Evolutionary conservation across 129 eudicot species (phyloP).

Genomic region (Flaveria trinervia): DNA sequence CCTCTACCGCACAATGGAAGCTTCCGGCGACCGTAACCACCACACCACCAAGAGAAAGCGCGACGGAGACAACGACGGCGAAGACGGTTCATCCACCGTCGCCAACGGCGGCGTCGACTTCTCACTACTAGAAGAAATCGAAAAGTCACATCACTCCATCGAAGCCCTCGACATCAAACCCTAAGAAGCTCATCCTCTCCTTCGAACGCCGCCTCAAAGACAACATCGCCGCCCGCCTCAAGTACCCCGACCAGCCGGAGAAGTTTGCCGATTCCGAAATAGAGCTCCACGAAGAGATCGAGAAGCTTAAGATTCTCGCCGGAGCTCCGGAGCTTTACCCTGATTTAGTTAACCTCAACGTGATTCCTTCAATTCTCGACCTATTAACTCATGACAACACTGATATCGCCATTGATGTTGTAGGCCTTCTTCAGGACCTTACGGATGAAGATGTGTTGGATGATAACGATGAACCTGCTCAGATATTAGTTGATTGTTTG

Average conservation of each 20-base stretch:
- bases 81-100: conserved; percentile 13
- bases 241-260: conserved; percentile 88
- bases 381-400: conserved; percentile 80
- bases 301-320: conserved; percentile 86
- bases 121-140: conserved; percentile 66
- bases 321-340: conserved; percentile 92
- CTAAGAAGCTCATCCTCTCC: conserved; percentile 72
- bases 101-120: conserved; percentile 50
- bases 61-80: conserved; percentile 26
- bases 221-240: conserved; percentile 93
- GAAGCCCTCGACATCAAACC: conserved; percentile 83
- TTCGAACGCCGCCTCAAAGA: conserved; percentile 91
- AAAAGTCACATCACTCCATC: conserved; percentile 55
- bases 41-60: conserved; percentile 55
- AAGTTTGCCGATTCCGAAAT: conserved; percentile 96
- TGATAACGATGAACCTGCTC: conserved; percentile 75
- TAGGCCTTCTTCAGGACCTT: conserved; percentile 67
- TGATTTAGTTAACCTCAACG: conserved; percentile 64
- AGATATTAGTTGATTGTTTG: conserved; percentile 63
- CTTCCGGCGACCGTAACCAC: conserved; percentile 37
- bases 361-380: conserved; percentile 63
- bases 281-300: conserved; percentile 91
- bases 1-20: conserved; percentile 35
- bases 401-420: conserved; percentile 82
- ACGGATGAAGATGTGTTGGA: conserved; percentile 89